Evolutionary conservation across 306 rosid species (phyloP).

Genomic region (Ceratonia siliqua): DNA sequence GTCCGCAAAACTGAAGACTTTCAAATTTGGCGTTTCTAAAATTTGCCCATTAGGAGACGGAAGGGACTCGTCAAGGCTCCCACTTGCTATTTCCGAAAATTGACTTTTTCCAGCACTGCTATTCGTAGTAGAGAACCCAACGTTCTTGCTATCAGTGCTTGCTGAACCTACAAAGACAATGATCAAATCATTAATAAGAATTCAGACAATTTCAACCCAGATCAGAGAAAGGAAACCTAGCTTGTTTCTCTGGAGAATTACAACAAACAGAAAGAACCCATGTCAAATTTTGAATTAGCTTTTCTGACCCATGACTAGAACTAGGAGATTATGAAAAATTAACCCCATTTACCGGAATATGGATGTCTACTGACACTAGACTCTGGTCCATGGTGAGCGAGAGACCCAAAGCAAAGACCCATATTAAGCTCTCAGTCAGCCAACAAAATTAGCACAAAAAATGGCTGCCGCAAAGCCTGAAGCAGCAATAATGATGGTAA

Average conservation of each 20-base stretch:
- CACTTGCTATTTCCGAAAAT: constrained; percentile 50
- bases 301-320: background rate
- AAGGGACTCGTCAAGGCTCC: constrained; percentile 23
- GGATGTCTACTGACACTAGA: constrained; percentile 28
- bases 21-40: constrained; percentile 57
- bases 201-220: background rate
- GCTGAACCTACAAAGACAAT: constrained; percentile 35
- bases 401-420: constrained; percentile 59
- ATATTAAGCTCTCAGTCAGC: constrained; percentile 8
- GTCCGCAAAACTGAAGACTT: constrained; percentile 60
- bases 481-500: background rate
- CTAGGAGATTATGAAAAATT: background rate
- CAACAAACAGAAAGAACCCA: constrained; percentile 10
- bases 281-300: background rate
- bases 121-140: constrained; percentile 38
- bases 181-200: background rate
- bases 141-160: constrained; percentile 37
- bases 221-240: background rate
- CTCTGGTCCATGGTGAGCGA: background rate
- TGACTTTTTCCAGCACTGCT: constrained; percentile 53
- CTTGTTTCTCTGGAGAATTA: background rate
- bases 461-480: background rate
- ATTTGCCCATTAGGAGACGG: constrained; percentile 40
- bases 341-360: constrained; percentile 38
- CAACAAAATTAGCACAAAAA: background rate